A percentile compares a stretch with the other conserved stretches of the same genome.
phyloP scores from a whole-genome alignment of 2,329 filamentous ascomycete species.

The Colletotrichum eleusines region DNA sequence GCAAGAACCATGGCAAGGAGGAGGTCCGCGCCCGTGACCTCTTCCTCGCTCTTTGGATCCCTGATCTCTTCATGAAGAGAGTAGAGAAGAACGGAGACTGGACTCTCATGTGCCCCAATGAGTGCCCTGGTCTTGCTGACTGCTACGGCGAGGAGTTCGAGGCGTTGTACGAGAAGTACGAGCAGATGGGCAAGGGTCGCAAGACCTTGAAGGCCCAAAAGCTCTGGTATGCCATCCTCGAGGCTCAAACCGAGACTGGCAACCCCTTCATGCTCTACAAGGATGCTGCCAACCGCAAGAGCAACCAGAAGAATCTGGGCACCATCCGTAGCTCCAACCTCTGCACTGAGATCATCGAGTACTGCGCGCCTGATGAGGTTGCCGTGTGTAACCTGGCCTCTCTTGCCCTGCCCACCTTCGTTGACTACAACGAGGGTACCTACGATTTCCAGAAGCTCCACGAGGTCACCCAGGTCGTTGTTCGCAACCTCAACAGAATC shows the following conservation, averaged over 20 bases:
- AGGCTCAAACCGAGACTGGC: slow-evolving; percentile 98
- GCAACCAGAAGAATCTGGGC: slow-evolving; percentile 99
- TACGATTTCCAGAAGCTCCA: slow-evolving; percentile 99
- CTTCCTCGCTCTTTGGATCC: slow-evolving; percentile 98
- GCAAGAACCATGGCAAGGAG: slow-evolving; percentile 99
- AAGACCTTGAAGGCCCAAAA: slow-evolving; percentile 97
- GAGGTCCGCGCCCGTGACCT: slow-evolving; percentile 96
- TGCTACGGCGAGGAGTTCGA: slow-evolving; percentile 98
- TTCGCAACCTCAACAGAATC: slow-evolving; percentile 97
- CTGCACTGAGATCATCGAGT: slow-evolving; percentile 99
- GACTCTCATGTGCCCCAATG: slow-evolving; percentile 98
- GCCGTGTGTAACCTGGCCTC: slow-evolving; percentile 99
- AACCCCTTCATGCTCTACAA: slow-evolving; percentile 99
- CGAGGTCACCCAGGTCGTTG: slow-evolving; percentile 91
- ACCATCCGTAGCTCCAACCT: slow-evolving; percentile 99
- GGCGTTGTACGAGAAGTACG: slow-evolving; percentile 92
- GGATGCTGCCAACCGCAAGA: slow-evolving; percentile 98
- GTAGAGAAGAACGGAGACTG: slow-evolving; percentile 96
- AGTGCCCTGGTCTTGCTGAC: slow-evolving; percentile 94
- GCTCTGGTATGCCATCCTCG: slow-evolving; percentile 98
- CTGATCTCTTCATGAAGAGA: slow-evolving; percentile 99
- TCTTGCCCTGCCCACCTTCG: slow-evolving; percentile 88
- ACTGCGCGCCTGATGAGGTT: slow-evolving; percentile 96
- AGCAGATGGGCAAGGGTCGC: slow-evolving; percentile 87
- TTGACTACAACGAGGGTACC: slow-evolving; percentile 84